A percentile compares a stretch with the other conserved stretches of the same genome.
Conservation (phyloP, 192 early-diverging fungal species). For the Coemansia sp. region DNA sequence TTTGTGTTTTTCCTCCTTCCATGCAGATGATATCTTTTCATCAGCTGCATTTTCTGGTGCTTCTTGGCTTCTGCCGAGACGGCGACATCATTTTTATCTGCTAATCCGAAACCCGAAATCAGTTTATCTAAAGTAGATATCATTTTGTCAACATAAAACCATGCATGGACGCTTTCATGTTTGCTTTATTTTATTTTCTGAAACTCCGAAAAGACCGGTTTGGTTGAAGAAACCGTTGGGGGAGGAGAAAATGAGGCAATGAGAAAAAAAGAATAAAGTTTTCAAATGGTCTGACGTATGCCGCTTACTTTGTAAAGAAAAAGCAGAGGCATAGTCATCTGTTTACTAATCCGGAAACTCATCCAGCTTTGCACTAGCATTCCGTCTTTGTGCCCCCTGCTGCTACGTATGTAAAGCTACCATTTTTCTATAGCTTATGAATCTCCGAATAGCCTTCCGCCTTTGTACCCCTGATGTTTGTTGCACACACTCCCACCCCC, state of each 20-base stretch:
- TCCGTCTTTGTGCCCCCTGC: background rate
- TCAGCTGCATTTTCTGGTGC: background rate
- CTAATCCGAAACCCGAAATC: constrained; percentile 2
- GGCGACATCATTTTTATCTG: background rate
- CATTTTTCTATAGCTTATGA: background rate
- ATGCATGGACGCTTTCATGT: background rate
- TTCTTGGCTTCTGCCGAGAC: background rate
- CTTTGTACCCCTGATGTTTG: no score
- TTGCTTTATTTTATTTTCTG: background rate
- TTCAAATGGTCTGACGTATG: background rate
- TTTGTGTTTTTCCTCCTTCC: background rate
- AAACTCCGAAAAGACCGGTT: background rate
- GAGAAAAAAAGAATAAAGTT: constrained; percentile 1
- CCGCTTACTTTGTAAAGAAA: background rate
- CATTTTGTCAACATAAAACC: background rate
- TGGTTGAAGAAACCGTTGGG: background rate
- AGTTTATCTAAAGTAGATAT: background rate
- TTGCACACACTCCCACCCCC: no score
- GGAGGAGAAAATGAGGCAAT: background rate
- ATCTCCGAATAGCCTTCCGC: no score
- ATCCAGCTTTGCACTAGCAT: background rate
- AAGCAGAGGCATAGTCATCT: background rate
- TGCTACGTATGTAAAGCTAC: background rate
- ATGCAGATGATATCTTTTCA: background rate
- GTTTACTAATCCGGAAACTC: background rate